Base-by-base conservation (phyloP, 176 grass and related monocot species). In the Puya raimondii region DNA sequence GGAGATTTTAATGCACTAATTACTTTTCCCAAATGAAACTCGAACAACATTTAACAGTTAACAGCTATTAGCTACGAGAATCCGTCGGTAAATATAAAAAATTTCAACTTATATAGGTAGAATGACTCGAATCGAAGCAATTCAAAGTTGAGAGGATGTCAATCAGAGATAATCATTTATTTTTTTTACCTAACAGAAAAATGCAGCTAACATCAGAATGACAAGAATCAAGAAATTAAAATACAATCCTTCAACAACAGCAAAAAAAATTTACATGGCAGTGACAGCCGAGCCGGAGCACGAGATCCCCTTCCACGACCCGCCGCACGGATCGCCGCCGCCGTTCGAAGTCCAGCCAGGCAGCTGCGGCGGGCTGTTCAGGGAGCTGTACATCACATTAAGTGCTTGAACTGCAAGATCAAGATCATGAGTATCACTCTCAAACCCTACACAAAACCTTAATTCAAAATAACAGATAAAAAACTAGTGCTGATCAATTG, bases 281-380 rank as follows among this genome's bases (percentile, higher is more conserved):
- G 86, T 93, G 69, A 99, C 87, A 53, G 82, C 77, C 9, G 94
- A 91, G 47, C 87, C 87, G 9, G 80, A 80, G 53, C 94, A 99
- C 64, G 87, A 63, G 75, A 99, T 64, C 63, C 94, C 94, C 76
- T 68, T 84, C 94, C 94, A 99, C 7, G 90, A 79, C 68, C 79
- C 69, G 74, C 90, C 90, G 72, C 94, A 99, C 13, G 90, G 94
- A 82, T 99, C 94, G 50, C 85, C 94, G 64, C 84, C 84, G 51
- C 20, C 33, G 6, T 42, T 75, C 16, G 87, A 54, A 7, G 89
- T 81, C 94, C 94, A 99, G 1, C 90, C 87, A 4, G 64, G 51
- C 25, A 99, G 85, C 72, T 93, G 94, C 51, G 85, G 63, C 64
- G 94, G 87, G 64, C 72, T 90, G 63, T 91, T 93, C 75, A 88